These are phyloP conservation scores for Colletotrichum liaoningense DNA, from an alignment of 2,329 filamentous ascomycete genomes.

Conservation along the genomic window DNA sequence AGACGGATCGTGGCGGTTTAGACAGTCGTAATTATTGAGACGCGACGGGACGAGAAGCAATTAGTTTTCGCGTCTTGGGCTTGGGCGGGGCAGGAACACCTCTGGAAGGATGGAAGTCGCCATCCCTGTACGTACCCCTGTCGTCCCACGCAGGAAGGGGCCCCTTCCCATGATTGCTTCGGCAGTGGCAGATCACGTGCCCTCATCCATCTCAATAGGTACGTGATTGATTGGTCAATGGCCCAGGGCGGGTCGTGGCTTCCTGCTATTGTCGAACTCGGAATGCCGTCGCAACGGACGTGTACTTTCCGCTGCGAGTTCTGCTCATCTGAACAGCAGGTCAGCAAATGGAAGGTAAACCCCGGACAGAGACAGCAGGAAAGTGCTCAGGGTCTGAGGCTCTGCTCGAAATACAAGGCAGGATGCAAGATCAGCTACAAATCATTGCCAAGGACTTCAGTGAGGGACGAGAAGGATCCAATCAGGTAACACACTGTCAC, in stretches of 20 bases:
- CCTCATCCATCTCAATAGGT: fast-evolving
- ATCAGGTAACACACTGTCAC: too few species aligned
- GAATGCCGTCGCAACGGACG: not conserved
- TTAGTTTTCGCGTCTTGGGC: conserved; percentile 23
- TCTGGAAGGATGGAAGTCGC: not conserved
- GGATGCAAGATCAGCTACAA: too few species aligned
- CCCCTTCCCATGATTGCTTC: not conserved
- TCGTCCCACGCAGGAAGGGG: not conserved
- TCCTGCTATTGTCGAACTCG: not conserved
- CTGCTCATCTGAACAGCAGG: too few species aligned
- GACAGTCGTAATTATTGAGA: not conserved
- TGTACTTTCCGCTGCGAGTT: not conserved
- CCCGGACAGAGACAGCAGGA: too few species aligned
- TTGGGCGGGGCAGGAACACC: not conserved
- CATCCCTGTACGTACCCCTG: conserved; percentile 4
- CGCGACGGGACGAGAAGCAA: conserved; percentile 10
- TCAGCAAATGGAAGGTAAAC: too few species aligned
- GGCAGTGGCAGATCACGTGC: not conserved
- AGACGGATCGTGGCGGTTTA: not conserved
- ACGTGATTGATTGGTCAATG: not conserved
- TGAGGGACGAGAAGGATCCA: too few species aligned
- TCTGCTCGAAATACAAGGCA: too few species aligned
- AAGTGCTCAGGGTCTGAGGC: too few species aligned
- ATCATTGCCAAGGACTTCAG: too few species aligned
- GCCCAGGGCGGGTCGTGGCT: not conserved